Percentiles rank a stretch among this genome's conserved stretches.
Conservation (phyloP, 1,284 basidiomycete genomes). For the Boletus semigastroideus region DNA sequence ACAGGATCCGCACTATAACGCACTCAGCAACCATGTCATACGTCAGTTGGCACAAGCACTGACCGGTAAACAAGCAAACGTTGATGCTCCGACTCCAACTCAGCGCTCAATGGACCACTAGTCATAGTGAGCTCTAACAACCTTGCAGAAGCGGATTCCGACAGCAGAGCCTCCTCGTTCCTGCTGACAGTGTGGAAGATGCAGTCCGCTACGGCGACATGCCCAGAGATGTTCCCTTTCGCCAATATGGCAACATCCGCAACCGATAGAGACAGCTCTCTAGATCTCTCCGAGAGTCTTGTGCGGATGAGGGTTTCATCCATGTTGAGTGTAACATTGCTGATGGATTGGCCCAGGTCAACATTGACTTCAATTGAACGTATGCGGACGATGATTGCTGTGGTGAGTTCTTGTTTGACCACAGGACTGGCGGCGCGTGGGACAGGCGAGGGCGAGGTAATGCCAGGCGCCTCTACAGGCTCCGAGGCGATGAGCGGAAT, state of each 20-base stretch:
- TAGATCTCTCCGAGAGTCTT: slow-evolving; percentile 53
- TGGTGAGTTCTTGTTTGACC: slow-evolving; percentile 52
- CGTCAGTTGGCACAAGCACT: slow-evolving; percentile 25
- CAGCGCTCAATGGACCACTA: slow-evolving; percentile 67
- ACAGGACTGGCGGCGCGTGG: slow-evolving; percentile 13
- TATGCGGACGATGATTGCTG: slow-evolving; percentile 64
- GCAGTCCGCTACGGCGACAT: slow-evolving; percentile 66
- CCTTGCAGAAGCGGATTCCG: slow-evolving; percentile 39
- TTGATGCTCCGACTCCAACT: slow-evolving; percentile 76
- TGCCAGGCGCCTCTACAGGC: slow-evolving; percentile 25
- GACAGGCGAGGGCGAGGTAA: slow-evolving; percentile 13
- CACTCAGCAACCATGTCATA: neutral
- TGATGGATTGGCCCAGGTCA: slow-evolving; percentile 79
- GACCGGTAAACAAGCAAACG: slow-evolving; percentile 78
- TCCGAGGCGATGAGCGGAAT: slow-evolving; percentile 70
- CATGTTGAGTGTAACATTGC: slow-evolving; percentile 62
- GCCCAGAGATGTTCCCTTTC: slow-evolving; percentile 75
- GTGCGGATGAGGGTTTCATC: slow-evolving; percentile 60
- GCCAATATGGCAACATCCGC: slow-evolving; percentile 61
- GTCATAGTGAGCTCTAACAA: slow-evolving; percentile 78
- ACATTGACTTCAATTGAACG: slow-evolving; percentile 71
- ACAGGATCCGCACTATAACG: slow-evolving; percentile 71
- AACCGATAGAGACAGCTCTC: slow-evolving; percentile 69
- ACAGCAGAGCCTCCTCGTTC: slow-evolving; percentile 38
- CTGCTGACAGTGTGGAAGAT: slow-evolving; percentile 74